Evolutionary conservation across 2,329 filamentous ascomycete species (phyloP), one percentile per base, ranked within the genome.

Genomic region (Cytospora chrysosperma): DNA sequence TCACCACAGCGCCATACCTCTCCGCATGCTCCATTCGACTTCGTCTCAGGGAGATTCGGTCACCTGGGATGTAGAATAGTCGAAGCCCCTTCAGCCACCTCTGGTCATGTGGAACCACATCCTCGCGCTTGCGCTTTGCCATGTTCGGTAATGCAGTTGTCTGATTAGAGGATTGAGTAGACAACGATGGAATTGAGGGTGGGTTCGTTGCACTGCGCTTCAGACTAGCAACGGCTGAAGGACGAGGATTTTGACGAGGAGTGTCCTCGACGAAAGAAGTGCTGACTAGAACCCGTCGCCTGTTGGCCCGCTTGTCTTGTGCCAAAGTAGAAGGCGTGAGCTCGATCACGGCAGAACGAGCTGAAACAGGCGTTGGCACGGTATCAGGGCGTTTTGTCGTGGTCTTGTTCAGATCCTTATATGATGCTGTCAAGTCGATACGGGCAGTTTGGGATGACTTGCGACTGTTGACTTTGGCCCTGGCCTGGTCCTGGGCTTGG

Each of bases 51-150:
- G 88, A 85, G 54, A 90, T 82, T 67, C 94, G 89, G 67, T 92
- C 86, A 68, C 95, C 90, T 0, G 93, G 94, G 7, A 96, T 85
- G 73, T 95, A 97, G 75, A 86, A 91, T 67, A 92, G 89, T 0
- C 77, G 73, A n/a, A 90, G 74, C 0, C 77, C 82, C 52, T 77
- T 81, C 71, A 93, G 88, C 6, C 91, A 80, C 68, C 84, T 81
- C 62, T 84, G 75, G 1, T 74, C 72, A 65, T 85, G 81, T 0
- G 85, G 81, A 0, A 83, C 76, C 24, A 79, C 64, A 2, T 71
- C 65, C 50, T 78, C 70, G 60, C 77, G 73, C 71, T 85, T 86
- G 49, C 81, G 76, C 69, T 84, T 83, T 61, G 74, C 75, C 71
- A 75, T 72, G 1, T 68, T 69, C 30, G 68, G 63, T 32, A n/a